Conservation (phyloP, 2,329 filamentous ascomycete genomes). For the Aureobasidium sp. region DNA sequence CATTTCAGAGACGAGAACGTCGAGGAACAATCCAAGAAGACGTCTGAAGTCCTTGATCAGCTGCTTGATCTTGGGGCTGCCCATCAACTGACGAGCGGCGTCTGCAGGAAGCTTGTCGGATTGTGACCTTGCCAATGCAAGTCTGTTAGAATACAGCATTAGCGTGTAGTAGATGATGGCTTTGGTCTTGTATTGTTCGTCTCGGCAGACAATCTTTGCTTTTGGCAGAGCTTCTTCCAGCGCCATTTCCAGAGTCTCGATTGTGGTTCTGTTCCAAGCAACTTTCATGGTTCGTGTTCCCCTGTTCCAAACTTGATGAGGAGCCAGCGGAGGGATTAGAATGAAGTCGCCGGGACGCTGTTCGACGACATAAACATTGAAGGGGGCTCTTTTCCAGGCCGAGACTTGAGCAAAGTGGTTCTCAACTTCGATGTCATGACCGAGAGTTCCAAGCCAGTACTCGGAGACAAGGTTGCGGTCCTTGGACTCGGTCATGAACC, state of each 20-base stretch:
- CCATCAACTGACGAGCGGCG: slow-evolving; percentile 23
- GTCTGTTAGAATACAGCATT: slow-evolving; percentile 59
- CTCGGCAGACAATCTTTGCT: slow-evolving; percentile 82
- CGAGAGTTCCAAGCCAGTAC: slow-evolving; percentile 86
- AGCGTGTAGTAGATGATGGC: slow-evolving; percentile 86
- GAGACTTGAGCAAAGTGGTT: slow-evolving; percentile 94
- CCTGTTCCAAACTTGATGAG: slow-evolving; percentile 97
- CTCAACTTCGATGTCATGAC: slow-evolving; percentile 94
- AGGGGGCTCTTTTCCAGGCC: slow-evolving; percentile 90
- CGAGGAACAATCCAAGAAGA: slow-evolving; percentile 68
- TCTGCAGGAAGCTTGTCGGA: slow-evolving; percentile 29
- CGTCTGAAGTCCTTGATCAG: slow-evolving; percentile 75
- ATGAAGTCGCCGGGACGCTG: slow-evolving; percentile 89
- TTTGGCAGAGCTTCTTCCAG: slow-evolving; percentile 80
- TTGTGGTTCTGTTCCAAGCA: slow-evolving; percentile 93
- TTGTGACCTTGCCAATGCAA: slow-evolving; percentile 50
- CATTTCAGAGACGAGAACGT: slow-evolving; percentile 75
- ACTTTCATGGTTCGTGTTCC: slow-evolving; percentile 95
- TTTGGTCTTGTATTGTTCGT: slow-evolving; percentile 99
- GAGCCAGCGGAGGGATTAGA: slow-evolving; percentile 81
- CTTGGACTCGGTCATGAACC: slow-evolving; percentile 98
- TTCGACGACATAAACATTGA: slow-evolving; percentile 86
- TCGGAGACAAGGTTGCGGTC: slow-evolving; percentile 85
- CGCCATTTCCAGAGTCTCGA: slow-evolving; percentile 80
- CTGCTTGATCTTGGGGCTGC: slow-evolving; percentile 51